Conservation (phyloP, 2,329 filamentous ascomycete genomes). For the Fusarium aywerte region DNA sequence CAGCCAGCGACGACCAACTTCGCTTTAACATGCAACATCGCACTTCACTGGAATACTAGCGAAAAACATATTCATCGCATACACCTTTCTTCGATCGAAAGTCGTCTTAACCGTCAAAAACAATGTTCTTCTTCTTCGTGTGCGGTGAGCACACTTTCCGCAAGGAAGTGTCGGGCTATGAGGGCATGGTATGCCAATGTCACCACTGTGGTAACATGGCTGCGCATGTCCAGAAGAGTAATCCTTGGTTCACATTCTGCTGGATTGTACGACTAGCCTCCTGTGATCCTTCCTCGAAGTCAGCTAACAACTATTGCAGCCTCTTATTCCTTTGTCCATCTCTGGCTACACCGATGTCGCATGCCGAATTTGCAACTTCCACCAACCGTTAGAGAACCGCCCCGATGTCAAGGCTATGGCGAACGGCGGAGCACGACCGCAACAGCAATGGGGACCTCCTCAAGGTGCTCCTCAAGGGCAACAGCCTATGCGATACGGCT, state of each 20-base stretch:
- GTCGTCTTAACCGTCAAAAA: conserved; percentile 1
- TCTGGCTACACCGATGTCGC: conserved; percentile 74
- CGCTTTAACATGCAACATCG: conserved; percentile 7
- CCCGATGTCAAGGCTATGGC: conserved; percentile 66
- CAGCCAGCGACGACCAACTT: not conserved
- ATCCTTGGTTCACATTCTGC: conserved; percentile 83
- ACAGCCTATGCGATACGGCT: conserved; percentile 48
- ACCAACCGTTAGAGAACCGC: conserved; percentile 70
- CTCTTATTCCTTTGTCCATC: conserved; percentile 76
- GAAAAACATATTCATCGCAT: not conserved
- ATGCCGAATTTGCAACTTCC: conserved; percentile 81
- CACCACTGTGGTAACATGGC: conserved; percentile 74
- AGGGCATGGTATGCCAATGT: conserved; percentile 70
- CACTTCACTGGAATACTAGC: not conserved
- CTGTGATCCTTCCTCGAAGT: not conserved
- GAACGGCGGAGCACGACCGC: conserved; percentile 54
- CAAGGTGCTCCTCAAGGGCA: conserved; percentile 49
- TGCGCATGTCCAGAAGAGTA: conserved; percentile 68
- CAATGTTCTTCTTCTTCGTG: conserved; percentile 71
- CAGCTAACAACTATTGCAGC: conserved; percentile 56
- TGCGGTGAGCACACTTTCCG: conserved; percentile 71
- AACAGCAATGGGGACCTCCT: conserved; percentile 48
- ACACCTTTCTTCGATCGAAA: not conserved
- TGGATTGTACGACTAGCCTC: conserved; percentile 66
- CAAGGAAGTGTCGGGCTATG: conserved; percentile 69